These are phyloP conservation scores for Jatropha curcas DNA, from an alignment of 345 rosid species.

Conservation along the genomic window DNA sequence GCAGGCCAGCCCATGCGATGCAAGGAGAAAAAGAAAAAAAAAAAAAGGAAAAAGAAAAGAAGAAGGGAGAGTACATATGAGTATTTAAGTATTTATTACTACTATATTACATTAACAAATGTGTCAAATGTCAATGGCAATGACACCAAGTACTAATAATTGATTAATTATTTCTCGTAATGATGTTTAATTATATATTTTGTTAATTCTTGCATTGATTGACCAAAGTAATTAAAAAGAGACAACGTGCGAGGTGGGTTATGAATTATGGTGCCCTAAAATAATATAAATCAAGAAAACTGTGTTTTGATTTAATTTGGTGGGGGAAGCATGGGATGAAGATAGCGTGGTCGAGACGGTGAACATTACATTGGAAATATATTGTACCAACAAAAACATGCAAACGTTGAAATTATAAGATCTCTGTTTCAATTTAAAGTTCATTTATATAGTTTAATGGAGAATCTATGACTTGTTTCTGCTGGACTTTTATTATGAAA, in stretches of 20 bases:
- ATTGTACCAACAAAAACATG: conserved; percentile 19
- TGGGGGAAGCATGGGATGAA: conserved; percentile 31
- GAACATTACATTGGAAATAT: conserved; percentile 48
- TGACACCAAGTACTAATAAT: conserved; percentile 25
- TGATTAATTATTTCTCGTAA: conserved; percentile 28
- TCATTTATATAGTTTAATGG: background rate
- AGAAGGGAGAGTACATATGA: conserved; percentile 23
- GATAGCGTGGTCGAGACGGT: conserved; percentile 87
- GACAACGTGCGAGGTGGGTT: conserved; percentile 66
- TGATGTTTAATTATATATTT: conserved; percentile 1
- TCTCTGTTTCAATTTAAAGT: conserved; percentile 16
- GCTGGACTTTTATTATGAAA: conserved; percentile 15
- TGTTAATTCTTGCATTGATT: conserved; percentile 22
- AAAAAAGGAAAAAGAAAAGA: background rate
- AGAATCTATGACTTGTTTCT: conserved; percentile 24
- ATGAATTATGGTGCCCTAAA: conserved; percentile 49
- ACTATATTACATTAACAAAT: conserved; percentile 9
- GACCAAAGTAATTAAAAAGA: conserved; percentile 12
- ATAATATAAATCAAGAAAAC: background rate
- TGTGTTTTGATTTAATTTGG: conserved; percentile 16
- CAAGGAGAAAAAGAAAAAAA: background rate
- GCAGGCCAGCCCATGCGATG: background rate
- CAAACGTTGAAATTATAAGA: conserved; percentile 25
- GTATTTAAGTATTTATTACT: background rate
- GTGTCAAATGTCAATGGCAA: conserved; percentile 20